Conservation (phyloP, 2,329 filamentous ascomycete genomes). For the Fusarium illudens region DNA sequence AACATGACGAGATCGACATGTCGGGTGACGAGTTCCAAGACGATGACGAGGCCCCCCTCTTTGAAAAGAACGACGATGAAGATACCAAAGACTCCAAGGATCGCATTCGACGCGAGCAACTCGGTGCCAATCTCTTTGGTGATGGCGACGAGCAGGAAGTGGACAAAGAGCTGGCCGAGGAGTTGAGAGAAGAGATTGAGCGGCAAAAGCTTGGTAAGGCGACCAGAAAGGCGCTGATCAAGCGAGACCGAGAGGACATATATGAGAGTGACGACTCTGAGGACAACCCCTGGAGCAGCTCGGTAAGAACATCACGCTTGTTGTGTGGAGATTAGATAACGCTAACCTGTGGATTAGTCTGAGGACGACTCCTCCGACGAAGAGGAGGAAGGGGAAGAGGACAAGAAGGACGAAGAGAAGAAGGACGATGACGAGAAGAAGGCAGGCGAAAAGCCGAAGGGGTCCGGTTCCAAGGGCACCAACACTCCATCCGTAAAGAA, state of each 20-base stretch:
- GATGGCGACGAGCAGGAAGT: conserved; percentile 74
- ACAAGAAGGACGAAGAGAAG: conserved; percentile 52
- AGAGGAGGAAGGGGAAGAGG: conserved; percentile 48
- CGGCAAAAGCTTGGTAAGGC: conserved; percentile 77
- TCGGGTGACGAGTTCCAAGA: conserved; percentile 83
- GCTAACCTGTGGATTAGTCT: conserved; percentile 50
- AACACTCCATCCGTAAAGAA: conserved; percentile 63
- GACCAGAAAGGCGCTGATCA: conserved; percentile 81
- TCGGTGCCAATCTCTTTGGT: conserved; percentile 86
- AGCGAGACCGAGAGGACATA: conserved; percentile 85
- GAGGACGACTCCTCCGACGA: conserved; percentile 56
- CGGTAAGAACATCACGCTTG: conserved; percentile 39
- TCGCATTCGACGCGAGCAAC: conserved; percentile 79
- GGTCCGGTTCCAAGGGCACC: conserved; percentile 71
- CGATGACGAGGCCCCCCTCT: conserved; percentile 80
- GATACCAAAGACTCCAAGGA: conserved; percentile 77
- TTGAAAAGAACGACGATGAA: conserved; percentile 83
- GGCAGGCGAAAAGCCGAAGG: conserved; percentile 62
- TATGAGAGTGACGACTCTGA: conserved; percentile 76
- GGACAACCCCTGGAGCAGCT: conserved; percentile 53
- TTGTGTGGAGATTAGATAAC: background rate
- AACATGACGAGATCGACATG: conserved; percentile 75
- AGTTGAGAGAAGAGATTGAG: conserved; percentile 73
- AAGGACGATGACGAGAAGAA: conserved; percentile 69
- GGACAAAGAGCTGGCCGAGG: conserved; percentile 76